Evolutionary conservation across 495 filamentous ascomycete species (phyloP).

Genomic region (Bathelium albidoporum): DNA sequence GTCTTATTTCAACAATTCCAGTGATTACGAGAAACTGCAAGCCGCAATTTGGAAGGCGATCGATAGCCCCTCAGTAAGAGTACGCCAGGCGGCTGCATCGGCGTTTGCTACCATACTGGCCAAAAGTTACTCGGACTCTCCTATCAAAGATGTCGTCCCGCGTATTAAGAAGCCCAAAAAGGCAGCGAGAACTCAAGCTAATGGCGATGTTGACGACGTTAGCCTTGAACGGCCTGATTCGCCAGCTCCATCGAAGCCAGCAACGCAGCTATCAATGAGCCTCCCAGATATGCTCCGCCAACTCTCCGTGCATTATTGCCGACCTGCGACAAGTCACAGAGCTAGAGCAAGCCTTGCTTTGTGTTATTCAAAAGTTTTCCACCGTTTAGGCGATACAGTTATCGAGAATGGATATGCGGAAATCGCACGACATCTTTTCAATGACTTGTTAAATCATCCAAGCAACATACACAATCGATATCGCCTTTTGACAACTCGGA

Average conservation of each 20-base stretch:
- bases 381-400: constrained; percentile 59
- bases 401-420: constrained; percentile 69
- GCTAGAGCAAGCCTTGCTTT: constrained; percentile 73
- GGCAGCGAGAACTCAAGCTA: constrained; percentile 56
- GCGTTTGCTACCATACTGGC: constrained; percentile 70
- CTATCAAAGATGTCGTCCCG: constrained; percentile 43
- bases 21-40: constrained; percentile 81
- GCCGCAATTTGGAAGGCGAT: constrained; percentile 71
- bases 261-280: constrained; percentile 57
- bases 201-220: constrained; percentile 65
- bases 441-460: constrained; percentile 66
- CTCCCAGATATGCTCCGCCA: constrained; percentile 71
- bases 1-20: constrained; percentile 74
- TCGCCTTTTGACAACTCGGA: constrained; percentile 72
- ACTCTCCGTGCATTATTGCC: constrained; percentile 72
- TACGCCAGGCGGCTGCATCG: constrained; percentile 79
- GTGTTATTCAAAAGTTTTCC: constrained; percentile 74
- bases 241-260: constrained; percentile 58
- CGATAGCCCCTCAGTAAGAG: constrained; percentile 61
- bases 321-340: constrained; percentile 68
- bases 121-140: constrained; percentile 62
- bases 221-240: constrained; percentile 65
- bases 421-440: constrained; percentile 70
- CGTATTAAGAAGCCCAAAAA: constrained; percentile 67
- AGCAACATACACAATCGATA: constrained; percentile 78